Percentiles rank a stretch among this genome's conserved stretches.
Conservation (phyloP, 106 monocot species). For the Hemerocallis citrina region DNA sequence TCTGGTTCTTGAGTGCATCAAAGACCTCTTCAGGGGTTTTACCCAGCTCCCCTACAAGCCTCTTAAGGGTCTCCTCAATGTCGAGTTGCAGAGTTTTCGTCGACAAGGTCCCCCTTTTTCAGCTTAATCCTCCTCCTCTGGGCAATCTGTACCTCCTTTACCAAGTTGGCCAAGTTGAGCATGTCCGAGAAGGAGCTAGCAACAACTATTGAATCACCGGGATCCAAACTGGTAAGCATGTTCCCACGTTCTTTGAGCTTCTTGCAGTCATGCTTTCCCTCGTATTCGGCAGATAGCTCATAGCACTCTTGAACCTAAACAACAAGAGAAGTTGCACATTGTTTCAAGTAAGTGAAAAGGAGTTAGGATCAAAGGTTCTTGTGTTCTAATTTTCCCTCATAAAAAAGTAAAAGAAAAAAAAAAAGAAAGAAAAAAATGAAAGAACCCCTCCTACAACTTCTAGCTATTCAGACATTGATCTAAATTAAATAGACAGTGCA, state of each 20-base stretch:
- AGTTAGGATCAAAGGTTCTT: too few relatives aligned
- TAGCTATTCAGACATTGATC: too few relatives aligned
- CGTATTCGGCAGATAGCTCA: slow-evolving; percentile 73
- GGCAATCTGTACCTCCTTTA: slow-evolving; percentile 73
- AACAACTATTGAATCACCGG: slow-evolving; percentile 69
- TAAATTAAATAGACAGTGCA: too few relatives aligned
- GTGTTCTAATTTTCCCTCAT: too few relatives aligned
- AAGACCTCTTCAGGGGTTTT: slow-evolving; percentile 68
- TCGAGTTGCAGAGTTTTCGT: slow-evolving; percentile 59
- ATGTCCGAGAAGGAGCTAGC: slow-evolving; percentile 80
- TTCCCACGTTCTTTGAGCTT: slow-evolving; percentile 69
- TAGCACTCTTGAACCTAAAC: slow-evolving; percentile 81
- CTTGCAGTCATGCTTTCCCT: slow-evolving; percentile 35
- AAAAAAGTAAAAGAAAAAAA: too few relatives aligned
- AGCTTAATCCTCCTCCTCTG: slow-evolving; percentile 58
- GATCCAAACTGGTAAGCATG: slow-evolving; percentile 58
- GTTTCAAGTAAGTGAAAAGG: too few relatives aligned
- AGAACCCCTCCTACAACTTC: too few relatives aligned
- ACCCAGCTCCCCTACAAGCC: slow-evolving; percentile 53
- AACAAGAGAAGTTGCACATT: background rate
- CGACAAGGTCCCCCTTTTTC: slow-evolving; percentile 75
- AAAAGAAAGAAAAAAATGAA: too few relatives aligned
- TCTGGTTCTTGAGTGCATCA: slow-evolving; percentile 84
- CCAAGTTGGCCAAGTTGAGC: slow-evolving; percentile 86
- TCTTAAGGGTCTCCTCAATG: slow-evolving; percentile 65